Evolutionary conservation across 768 basidiomycete species (phyloP).

Genomic region (Cystobasidium onofrii): DNA sequence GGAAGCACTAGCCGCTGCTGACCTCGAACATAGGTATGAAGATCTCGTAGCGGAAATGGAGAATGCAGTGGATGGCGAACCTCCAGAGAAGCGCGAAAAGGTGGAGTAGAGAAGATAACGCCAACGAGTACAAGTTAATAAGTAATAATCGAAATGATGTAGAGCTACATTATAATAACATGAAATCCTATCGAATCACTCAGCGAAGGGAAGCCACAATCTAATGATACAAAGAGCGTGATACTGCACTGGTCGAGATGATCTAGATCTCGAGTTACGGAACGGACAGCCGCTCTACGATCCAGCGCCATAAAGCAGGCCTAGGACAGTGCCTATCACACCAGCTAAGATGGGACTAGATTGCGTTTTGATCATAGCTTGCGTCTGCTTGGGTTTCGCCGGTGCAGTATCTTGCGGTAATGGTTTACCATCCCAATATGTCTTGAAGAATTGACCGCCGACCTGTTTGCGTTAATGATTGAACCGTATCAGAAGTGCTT

Average conservation of each 20-base stretch:
- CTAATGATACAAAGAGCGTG: not conserved
- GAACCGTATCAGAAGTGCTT: too few species aligned
- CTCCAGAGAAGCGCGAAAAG: not conserved
- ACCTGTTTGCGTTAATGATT: not conserved
- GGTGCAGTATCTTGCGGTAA: not conserved
- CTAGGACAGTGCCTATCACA: conserved; percentile 1
- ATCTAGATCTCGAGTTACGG: not conserved
- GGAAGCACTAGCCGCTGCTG: conserved; percentile 9
- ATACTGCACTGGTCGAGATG: not conserved
- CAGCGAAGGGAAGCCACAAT: not conserved
- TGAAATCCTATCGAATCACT: not conserved
- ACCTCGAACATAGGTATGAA: conserved; percentile 24
- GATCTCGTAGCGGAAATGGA: not conserved
- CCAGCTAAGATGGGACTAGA: conserved; percentile 12
- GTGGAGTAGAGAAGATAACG: not conserved
- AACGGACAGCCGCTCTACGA: not conserved
- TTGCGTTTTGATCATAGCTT: conserved; percentile 1
- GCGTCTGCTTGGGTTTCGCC: not conserved
- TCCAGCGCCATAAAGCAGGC: conserved; percentile 6
- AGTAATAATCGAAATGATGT: not conserved
- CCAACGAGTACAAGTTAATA: not conserved
- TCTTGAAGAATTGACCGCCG: conserved; percentile 27
- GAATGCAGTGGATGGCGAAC: not conserved
- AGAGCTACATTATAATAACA: not conserved
- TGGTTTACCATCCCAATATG: not conserved